These are phyloP conservation scores for Spongispora temasekensis DNA, from an alignment of 1,284 basidiomycete species.

Conservation along the genomic window DNA sequence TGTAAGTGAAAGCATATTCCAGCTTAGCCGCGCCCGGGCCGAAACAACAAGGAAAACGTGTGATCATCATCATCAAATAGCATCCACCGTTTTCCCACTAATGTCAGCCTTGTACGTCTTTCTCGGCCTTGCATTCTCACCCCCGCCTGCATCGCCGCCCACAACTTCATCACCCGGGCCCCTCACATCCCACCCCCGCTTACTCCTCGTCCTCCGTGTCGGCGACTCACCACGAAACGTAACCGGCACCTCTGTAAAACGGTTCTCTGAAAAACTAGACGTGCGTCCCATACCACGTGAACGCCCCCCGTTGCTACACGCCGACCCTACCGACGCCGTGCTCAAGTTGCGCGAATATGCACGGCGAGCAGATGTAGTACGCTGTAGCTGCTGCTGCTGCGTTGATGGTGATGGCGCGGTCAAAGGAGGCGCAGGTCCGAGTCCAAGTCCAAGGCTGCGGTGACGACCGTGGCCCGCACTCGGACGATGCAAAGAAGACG, in stretches of 20 bases:
- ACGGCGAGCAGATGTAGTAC: too few relatives aligned
- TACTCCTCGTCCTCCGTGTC: conserved; percentile 29
- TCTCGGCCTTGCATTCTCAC: conserved; percentile 20
- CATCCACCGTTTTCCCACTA: background rate
- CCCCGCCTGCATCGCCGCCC: conserved; percentile 11
- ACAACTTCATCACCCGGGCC: background rate
- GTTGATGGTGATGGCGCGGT: background rate
- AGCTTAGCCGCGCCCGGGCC: too few relatives aligned
- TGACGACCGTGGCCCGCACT: too few relatives aligned
- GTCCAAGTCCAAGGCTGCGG: too few relatives aligned
- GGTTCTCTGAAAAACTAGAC: conserved; percentile 44
- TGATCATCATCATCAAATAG: background rate
- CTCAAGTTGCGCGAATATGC: conserved; percentile 15
- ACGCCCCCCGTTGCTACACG: background rate
- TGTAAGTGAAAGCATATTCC: too few relatives aligned
- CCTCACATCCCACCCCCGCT: conserved; percentile 21
- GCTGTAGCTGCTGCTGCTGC: too few relatives aligned
- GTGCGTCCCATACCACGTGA: conserved; percentile 18
- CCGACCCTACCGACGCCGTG: conserved; percentile 12
- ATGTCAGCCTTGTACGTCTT: conserved; percentile 22
- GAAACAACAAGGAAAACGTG: background rate
- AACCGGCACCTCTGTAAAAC: conserved; percentile 47
- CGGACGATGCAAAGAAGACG: too few relatives aligned
- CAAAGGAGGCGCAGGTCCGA: background rate
- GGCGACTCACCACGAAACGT: conserved; percentile 36